Conservation (phyloP, 306 rosid species). For the Trichosanthes cucumerina region DNA sequence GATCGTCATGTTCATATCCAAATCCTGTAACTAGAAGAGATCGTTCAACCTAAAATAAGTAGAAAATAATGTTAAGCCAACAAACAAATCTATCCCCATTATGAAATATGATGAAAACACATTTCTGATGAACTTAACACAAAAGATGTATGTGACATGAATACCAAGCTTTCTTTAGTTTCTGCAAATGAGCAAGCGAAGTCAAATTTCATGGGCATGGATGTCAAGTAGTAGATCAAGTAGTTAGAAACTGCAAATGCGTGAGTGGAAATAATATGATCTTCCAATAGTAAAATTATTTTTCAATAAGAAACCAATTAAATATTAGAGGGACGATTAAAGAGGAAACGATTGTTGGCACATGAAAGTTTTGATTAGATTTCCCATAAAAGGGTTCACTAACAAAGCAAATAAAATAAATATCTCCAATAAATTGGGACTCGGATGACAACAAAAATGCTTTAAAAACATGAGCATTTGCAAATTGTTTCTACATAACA, state of each 20-base stretch:
- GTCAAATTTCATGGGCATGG: conserved; percentile 1
- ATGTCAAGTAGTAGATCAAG: not conserved
- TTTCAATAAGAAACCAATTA: not conserved
- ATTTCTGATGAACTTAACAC: not conserved
- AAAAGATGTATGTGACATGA: not conserved
- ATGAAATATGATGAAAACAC: not conserved
- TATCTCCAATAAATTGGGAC: not conserved
- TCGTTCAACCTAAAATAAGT: conserved; percentile 52
- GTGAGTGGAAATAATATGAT: not conserved
- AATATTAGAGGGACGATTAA: not conserved
- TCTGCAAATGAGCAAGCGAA: not conserved
- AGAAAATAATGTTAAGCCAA: conserved; percentile 4
- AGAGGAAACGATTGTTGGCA: not conserved
- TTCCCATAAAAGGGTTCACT: not conserved
- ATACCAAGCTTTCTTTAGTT: not conserved
- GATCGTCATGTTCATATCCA: conserved; percentile 91
- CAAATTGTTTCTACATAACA: not conserved
- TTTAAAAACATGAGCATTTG: not conserved
- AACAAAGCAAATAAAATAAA: not conserved
- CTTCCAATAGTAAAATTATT: not conserved
- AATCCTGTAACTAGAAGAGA: conserved; percentile 95
- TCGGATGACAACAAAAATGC: not conserved
- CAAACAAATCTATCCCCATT: not conserved
- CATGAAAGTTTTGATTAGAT: not conserved
- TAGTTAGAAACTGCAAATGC: not conserved